Base-by-base conservation (phyloP, 2,329 filamentous ascomycete species). In the Verticillium klebahnii region DNA sequence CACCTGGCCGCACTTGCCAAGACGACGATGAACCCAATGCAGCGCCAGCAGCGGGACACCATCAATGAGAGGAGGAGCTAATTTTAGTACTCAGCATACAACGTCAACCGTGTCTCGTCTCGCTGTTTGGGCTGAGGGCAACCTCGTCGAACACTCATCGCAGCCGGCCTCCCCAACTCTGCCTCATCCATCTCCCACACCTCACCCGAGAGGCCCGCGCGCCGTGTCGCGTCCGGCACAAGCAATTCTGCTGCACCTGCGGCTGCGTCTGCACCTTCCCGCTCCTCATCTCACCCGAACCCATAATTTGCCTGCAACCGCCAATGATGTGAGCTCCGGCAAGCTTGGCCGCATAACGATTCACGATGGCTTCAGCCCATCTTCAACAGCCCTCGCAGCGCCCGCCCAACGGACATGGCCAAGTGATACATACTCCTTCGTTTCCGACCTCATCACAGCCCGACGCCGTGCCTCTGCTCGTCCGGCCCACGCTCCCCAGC, bases 401-500 rank as follows among this genome's bases (percentile, higher is more conserved):
- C 11, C 45, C 45, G 4, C 19, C 45, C 19, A 52, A 11, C n/a
- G 19, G 45, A 23, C 45, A 25, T 23, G 45, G 19, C n/a, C 45
- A 25, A 9, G 19, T 29, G 45, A 52, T 52, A 11, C 19, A 29
- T 12, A 19, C 19, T 1, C 45, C 45, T 23, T 25, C 45, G 8
- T 29, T 23, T 14, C 19, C 45, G 17, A 11, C 45, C 45, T 4
- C n/a, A 14, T n/a, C 45, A 11, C n/a, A 19, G 19, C 45, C n/a
- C 4, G n/a, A 52, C 8, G 19, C 45, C 19, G 45, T 23, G 23
- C 45, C 45, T 23, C 11, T 23, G 19, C 45, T 52, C 45, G 23
- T 52, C 45, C 45, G 45, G n/a, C 45, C 45, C 19, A 52, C 45
- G 2, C 75, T 94, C 57, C 93, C 93, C 8, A 80, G 87, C 61